These are phyloP conservation scores for Xylaria venustula DNA, from an alignment of 495 filamentous ascomycete genomes.

Conservation along the genomic window DNA sequence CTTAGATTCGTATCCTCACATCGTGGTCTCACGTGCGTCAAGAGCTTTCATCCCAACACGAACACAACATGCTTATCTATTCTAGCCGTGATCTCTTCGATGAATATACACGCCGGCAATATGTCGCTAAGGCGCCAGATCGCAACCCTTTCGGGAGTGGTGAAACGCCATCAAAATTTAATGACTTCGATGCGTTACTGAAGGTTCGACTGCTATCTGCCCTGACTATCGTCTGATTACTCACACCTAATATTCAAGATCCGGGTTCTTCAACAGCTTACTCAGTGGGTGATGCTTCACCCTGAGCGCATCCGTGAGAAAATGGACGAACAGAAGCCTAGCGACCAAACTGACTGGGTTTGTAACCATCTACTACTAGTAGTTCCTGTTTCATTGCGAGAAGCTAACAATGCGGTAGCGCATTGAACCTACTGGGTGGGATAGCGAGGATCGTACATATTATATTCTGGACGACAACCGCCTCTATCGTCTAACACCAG, in stretches of 20 bases:
- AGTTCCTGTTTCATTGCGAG: background rate
- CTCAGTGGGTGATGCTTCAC: slow-evolving; percentile 85
- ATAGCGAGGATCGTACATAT: slow-evolving; percentile 78
- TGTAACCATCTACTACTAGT: slow-evolving; percentile 24
- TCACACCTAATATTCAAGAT: slow-evolving; percentile 46
- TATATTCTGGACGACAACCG: slow-evolving; percentile 93
- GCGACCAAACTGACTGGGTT: slow-evolving; percentile 83
- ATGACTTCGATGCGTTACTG: slow-evolving; percentile 76
- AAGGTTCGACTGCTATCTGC: slow-evolving; percentile 49
- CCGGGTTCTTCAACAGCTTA: slow-evolving; percentile 84
- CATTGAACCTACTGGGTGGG: slow-evolving; percentile 89
- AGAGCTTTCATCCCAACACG: background rate
- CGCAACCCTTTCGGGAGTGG: slow-evolving; percentile 85
- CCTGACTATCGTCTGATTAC: slow-evolving; percentile 10
- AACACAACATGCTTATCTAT: slow-evolving; percentile 15
- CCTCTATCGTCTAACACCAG: slow-evolving; percentile 80
- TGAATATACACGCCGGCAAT: slow-evolving; percentile 90
- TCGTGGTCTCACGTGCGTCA: slow-evolving; percentile 79
- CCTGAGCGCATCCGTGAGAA: slow-evolving; percentile 81
- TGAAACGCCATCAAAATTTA: slow-evolving; percentile 69
- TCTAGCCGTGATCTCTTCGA: slow-evolving; percentile 82
- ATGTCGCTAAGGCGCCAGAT: slow-evolving; percentile 73
- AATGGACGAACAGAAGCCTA: slow-evolving; percentile 78
- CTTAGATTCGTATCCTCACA: slow-evolving; percentile 94
- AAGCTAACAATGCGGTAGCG: slow-evolving; percentile 55